phyloP scores from a whole-genome alignment of 495 filamentous ascomycete genomes.

The Aspergillus taichungensis region DNA sequence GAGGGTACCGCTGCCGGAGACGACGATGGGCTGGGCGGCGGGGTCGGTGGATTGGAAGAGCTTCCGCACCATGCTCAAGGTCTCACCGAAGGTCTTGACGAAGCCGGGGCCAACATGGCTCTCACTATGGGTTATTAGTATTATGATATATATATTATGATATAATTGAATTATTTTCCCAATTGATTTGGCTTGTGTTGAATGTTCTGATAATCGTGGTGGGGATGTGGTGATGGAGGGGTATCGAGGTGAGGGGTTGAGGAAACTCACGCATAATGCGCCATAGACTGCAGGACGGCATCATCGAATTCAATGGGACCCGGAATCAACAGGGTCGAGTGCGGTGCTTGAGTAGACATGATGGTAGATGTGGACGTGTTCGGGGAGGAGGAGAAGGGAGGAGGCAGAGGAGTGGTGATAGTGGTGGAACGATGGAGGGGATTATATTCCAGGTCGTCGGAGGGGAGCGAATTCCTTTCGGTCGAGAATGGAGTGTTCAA shows the following conservation, averaged over 20 bases:
- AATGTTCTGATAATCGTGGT: background rate
- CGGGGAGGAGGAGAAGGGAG: constrained; percentile 2
- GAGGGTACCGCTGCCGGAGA: constrained; percentile 89
- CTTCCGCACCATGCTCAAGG: constrained; percentile 76
- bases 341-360: constrained; percentile 73
- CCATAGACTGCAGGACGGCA: constrained; percentile 90
- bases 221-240: background rate
- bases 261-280: constrained; percentile 74
- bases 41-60: constrained; percentile 83
- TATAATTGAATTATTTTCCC: background rate
- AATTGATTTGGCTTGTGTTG: background rate
- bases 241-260: background rate
- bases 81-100: constrained; percentile 84
- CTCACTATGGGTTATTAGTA: constrained; percentile 50
- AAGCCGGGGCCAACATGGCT: constrained; percentile 84
- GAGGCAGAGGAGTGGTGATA: constrained; percentile 12
- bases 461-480: constrained; percentile 44
- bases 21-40: constrained; percentile 78
- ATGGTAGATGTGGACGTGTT: constrained; percentile 22
- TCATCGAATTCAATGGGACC: constrained; percentile 98
- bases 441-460: constrained; percentile 52
- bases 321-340: constrained; percentile 83
- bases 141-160: background rate
- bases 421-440: constrained; percentile 35
- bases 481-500: constrained; percentile 62